Evolutionary conservation across 2,329 filamentous ascomycete species (phyloP), one percentile per base, ranked within the genome.

Genomic region (Verticillium zaregamsianum): DNA sequence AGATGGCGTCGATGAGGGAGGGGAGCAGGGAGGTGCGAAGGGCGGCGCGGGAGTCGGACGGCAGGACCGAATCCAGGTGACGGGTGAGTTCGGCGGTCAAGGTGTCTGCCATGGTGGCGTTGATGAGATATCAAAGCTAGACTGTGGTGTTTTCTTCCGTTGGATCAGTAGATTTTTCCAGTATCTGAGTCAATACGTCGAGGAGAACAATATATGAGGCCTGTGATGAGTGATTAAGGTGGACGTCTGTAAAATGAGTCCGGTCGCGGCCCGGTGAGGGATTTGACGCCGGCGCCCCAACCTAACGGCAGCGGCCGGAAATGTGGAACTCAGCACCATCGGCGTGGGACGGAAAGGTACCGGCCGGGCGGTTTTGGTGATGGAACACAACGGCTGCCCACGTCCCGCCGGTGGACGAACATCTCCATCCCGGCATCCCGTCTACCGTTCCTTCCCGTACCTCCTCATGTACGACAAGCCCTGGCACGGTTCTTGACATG

Each of bases 11-110:
- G 45, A 86, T 72, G 0, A 86, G 75, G 0, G 74, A 69, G 0
- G 84, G 84, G 3, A 86, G 70, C 5, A 86, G 77, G 0, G 79
- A 80, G 2, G 67, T 69, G 35, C 75, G 68, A 1, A 86, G 76
- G 2, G 71, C 68, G n/a, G 68, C 62, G 59, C 71, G 69, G 35
- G 35, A 20, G 3, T 65, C 61, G 25, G 67, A 61, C 0, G 70
- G 66, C 2, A 74, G 63, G 3, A 70, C 61, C 35, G 67, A 60
- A 9, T 65, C 52, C 40, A 75, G 68, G 39, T 67, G 62, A 25
- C 63, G 6, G 37, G 37, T 40, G 20, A 58, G 57, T 9, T 52
- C 45, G 9, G 45, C n/a, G n/a, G 45, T 52, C 45, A 52, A 52
- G 20, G 8, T 52, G 45, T 25, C 20, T 25, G 45, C 45, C 45